phyloP scores from a whole-genome alignment of 2,329 filamentous ascomycete species.

The Claviceps digitariae region DNA sequence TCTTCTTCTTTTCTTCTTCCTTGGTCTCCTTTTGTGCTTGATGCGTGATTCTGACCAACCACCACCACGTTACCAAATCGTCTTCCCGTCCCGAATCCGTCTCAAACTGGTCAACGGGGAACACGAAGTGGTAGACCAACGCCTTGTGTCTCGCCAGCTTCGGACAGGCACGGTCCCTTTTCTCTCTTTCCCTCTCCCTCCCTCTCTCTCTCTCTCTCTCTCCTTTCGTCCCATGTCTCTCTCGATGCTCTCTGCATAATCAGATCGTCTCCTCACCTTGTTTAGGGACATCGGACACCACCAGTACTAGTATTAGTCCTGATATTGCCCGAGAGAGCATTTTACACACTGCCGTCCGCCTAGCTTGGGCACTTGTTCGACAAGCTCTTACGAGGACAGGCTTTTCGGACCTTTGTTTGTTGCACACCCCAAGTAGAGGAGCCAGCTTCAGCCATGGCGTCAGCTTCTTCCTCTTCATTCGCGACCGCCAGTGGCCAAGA shows the following conservation, averaged over 20 bases:
- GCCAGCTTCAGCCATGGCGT: conserved; percentile 4
- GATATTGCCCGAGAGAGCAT: neutral
- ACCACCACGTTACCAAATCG: neutral
- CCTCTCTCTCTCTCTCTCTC: neutral
- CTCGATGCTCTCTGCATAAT: neutral
- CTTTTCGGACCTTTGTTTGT: neutral
- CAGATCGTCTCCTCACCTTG: too few relatives aligned
- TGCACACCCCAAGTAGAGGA: neutral
- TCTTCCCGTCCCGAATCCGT: neutral
- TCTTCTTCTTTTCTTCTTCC: too few relatives aligned
- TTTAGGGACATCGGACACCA: too few relatives aligned
- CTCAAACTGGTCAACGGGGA: neutral
- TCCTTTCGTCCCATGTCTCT: neutral
- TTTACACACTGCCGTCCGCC: neutral
- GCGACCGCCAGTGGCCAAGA: conserved; percentile 20
- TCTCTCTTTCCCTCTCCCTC: neutral
- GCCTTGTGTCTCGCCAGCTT: neutral
- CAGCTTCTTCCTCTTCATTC: neutral
- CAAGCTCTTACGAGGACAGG: neutral
- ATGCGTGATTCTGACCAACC: neutral
- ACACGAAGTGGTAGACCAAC: neutral
- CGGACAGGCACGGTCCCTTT: neutral
- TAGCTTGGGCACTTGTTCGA: neutral
- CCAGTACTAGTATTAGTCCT: too few relatives aligned
- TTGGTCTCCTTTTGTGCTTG: neutral